phyloP scores from a whole-genome alignment of 495 filamentous ascomycete species.

The Echria macrotheca region DNA sequence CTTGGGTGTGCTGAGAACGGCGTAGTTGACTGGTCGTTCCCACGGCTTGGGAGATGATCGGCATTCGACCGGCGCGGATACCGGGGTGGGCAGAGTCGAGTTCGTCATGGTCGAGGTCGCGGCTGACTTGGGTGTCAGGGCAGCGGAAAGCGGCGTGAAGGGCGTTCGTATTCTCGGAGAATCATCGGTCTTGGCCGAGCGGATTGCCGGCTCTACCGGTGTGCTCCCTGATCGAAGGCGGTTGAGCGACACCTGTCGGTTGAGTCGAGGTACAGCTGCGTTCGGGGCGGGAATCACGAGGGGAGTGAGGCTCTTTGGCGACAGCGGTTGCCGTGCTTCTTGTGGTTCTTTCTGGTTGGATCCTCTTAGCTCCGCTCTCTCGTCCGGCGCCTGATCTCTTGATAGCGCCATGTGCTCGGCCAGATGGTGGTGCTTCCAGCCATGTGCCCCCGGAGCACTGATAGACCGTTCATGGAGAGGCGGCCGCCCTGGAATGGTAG shows the following conservation, averaged over 20 bases:
- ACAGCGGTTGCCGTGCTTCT: slow-evolving; percentile 36
- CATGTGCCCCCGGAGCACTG: slow-evolving; percentile 50
- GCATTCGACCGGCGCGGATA: slow-evolving; percentile 34
- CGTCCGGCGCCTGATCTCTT: slow-evolving; percentile 26
- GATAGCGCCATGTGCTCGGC: slow-evolving; percentile 32
- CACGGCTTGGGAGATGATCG: neutral
- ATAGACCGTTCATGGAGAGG: slow-evolving; percentile 62
- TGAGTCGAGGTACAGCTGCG: slow-evolving; percentile 30
- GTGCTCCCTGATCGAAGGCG: slow-evolving; percentile 37
- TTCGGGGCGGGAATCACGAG: slow-evolving; percentile 45
- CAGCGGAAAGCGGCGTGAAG: slow-evolving; percentile 38
- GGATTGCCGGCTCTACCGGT: slow-evolving; percentile 28
- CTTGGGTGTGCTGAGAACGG: slow-evolving; percentile 17
- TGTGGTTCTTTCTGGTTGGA: slow-evolving; percentile 14
- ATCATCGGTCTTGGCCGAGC: slow-evolving; percentile 35
- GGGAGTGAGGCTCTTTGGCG: slow-evolving; percentile 46
- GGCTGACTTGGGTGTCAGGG: slow-evolving; percentile 34
- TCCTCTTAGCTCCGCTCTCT: slow-evolving; percentile 21
- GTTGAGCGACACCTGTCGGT: slow-evolving; percentile 32
- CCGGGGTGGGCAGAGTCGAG: slow-evolving; percentile 41
- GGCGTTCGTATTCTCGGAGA: slow-evolving; percentile 42
- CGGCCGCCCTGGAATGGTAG: slow-evolving; percentile 67
- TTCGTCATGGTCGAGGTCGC: slow-evolving; percentile 37
- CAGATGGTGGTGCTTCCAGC: slow-evolving; percentile 42
- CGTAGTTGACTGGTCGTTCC: neutral